Evolutionary conservation across 108 stramenopile genomes (phyloP), one percentile per base, ranked within the genome.

Genomic region (Schizochytrium sp.): DNA sequence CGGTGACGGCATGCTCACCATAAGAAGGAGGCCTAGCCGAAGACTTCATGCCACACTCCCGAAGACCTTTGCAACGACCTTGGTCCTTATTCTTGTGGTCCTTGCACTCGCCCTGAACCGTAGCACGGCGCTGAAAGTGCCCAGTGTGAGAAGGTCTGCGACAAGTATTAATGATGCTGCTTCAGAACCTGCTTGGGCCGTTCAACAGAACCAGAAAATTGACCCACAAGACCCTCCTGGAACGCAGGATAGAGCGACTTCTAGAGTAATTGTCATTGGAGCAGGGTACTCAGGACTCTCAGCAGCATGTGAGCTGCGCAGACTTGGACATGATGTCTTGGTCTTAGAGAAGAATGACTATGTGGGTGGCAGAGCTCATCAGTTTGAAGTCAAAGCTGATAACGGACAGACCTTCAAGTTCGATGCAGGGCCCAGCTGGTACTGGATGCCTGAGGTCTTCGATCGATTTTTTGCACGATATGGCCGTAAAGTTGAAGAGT

Each of bases 391-490:
- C 15, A 53, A 83, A 53, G 76, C 50, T 8, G 28, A 2, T 38
- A 69, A 69, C 2, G 64, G 64, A 44, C 64, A 69, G 64, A 69
- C 64, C 12, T 83, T 83, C 76, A 83, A 49, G 53, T 83, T 83
- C 76, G 76, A 83, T 53, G 76, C 76, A n/a, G 76, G 76, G 10
- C 76, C 76, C 50, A 83, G 76, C 76, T 83, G 76, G 76, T 83
- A 83, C 53, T 83, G 76, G 76, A 83, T 83, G 76, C 76, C 76
- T n/a, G 76, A 83, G 76, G 76, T 83, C 53, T 83, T 83, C 28
- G 76, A 83, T 5, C 76, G 53, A n/a, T 83, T 83, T 53, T 83
- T 83, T 28, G 53, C 47, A 40, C 47, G 76, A 5, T 83, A 83
- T 28, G 76, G 76, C 10, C 47, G 53, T 5, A 49, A 17, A 17